Evolutionary conservation across 768 basidiomycete genomes (phyloP).

Genomic region (Rhodotorula toruloides): DNA sequence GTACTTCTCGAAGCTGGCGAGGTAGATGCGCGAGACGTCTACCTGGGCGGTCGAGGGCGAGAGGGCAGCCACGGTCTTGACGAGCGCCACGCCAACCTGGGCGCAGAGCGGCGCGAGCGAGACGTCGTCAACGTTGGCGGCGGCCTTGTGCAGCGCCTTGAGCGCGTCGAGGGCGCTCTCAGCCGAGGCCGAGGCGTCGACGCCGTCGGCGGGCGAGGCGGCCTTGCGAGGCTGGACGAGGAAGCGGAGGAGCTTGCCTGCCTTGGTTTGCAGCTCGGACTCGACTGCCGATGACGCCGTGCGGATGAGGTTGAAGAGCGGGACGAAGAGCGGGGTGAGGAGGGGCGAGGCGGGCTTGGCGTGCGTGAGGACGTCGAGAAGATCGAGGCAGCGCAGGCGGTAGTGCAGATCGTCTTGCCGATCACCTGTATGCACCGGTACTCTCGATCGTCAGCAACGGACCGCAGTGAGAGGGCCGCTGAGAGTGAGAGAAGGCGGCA

Average conservation of each 20-base stretch:
- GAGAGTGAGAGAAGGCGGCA: conserved; percentile 36
- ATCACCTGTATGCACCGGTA: conserved; percentile 56
- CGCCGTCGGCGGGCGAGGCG: background rate
- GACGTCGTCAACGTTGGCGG: conserved; percentile 19
- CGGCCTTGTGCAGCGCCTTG: conserved; percentile 30
- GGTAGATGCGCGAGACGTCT: conserved; percentile 14
- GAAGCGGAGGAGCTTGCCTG: conserved; percentile 61
- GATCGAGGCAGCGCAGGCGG: conserved; percentile 90
- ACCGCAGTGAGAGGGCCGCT: background rate
- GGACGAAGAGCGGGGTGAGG: conserved; percentile 62
- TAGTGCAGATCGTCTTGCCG: conserved; percentile 90
- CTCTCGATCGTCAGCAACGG: too few species aligned
- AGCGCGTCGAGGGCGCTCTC: conserved; percentile 31
- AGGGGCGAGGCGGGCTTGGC: conserved; percentile 70
- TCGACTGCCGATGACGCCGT: conserved; percentile 64
- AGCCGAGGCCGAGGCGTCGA: conserved; percentile 7
- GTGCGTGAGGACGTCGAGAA: conserved; percentile 79
- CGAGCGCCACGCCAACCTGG: conserved; percentile 33
- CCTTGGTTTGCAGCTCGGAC: conserved; percentile 81
- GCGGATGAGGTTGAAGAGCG: conserved; percentile 69
- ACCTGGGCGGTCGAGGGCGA: conserved; percentile 5
- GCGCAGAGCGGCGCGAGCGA: conserved; percentile 27
- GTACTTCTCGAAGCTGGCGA: conserved; percentile 27
- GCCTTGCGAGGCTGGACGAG: conserved; percentile 33
- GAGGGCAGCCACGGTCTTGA: conserved; percentile 23